phyloP scores from a whole-genome alignment of 257 asterid genomes.

The Parsonsia alboflavescens region DNA sequence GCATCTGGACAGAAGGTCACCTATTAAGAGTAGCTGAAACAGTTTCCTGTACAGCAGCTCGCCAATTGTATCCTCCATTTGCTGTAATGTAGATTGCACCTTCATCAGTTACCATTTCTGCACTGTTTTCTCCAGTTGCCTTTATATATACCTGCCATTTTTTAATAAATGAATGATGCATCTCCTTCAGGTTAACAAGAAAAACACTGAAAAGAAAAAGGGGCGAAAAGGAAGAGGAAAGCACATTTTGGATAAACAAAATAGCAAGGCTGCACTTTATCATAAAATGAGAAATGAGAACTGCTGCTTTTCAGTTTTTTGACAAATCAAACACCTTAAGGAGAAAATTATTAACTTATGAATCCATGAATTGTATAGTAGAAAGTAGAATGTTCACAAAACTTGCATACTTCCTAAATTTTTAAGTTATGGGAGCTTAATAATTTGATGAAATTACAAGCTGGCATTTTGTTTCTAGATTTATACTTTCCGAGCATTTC shows the following conservation, averaged over 20 bases:
- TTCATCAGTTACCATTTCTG: constrained; percentile 96
- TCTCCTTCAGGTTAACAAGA: constrained; percentile 5
- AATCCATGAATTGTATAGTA: background rate
- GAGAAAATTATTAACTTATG: background rate
- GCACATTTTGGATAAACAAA: background rate
- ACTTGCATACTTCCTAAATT: background rate
- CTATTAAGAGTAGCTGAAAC: constrained; percentile 97
- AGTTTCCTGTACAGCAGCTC: constrained; percentile 95
- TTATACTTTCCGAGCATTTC: constrained; percentile 73
- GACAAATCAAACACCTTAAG: background rate
- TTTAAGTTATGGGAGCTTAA: background rate
- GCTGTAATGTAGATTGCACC: constrained; percentile 90
- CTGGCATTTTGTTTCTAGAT: constrained; percentile 45
- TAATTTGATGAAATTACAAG: constrained; percentile 53
- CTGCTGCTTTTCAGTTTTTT: background rate
- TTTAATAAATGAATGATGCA: constrained; percentile 15
- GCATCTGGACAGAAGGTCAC: constrained; percentile 30
- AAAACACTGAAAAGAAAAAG: background rate
- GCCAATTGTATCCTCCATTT: constrained; percentile 97
- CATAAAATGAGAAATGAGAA: background rate
- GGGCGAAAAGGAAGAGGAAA: constrained; percentile 9
- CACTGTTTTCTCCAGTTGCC: constrained; percentile 81
- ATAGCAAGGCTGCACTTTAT: background rate
- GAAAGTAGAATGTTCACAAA: background rate
- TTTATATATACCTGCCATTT: constrained; percentile 67